Percentiles rank a stretch among this genome's conserved stretches.
Conservation (phyloP, 345 rosid species). For the Aquilaria yunnanensis region DNA sequence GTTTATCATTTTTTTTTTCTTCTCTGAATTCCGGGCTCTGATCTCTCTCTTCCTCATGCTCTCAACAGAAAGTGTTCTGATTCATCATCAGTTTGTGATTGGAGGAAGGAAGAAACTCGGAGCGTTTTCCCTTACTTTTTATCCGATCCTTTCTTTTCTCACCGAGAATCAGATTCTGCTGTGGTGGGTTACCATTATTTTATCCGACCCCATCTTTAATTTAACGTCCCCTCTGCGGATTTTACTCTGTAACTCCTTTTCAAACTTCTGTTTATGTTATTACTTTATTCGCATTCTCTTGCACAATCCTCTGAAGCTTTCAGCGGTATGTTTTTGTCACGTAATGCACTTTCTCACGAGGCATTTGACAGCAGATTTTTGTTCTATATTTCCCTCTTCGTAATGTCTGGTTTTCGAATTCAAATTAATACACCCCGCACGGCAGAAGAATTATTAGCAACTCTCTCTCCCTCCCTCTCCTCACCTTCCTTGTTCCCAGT, state of each 20-base stretch:
- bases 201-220: background rate
- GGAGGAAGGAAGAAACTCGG: constrained; percentile 10
- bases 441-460: background rate
- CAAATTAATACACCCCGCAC: background rate
- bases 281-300: constrained; percentile 6
- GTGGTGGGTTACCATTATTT: constrained; percentile 7
- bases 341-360: constrained; percentile 42
- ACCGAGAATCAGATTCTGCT: constrained; percentile 15
- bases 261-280: background rate
- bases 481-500: background rate
- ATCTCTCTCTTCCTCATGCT: background rate
- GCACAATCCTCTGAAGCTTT: constrained; percentile 13
- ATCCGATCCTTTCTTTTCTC: background rate
- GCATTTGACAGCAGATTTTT: constrained; percentile 21
- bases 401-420: constrained; percentile 4
- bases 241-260: constrained; percentile 3
- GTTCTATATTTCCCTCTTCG: background rate
- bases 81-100: constrained; percentile 10
- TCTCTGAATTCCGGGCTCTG: background rate
- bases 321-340: constrained; percentile 39
- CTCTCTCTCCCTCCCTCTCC: background rate
- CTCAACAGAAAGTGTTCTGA: background rate
- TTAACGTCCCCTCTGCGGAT: background rate
- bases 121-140: constrained; percentile 5
- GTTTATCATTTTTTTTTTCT: background rate